These are phyloP conservation scores for Colletotrichum paranaense DNA, from an alignment of 2,329 filamentous ascomycete species.

Conservation along the genomic window DNA sequence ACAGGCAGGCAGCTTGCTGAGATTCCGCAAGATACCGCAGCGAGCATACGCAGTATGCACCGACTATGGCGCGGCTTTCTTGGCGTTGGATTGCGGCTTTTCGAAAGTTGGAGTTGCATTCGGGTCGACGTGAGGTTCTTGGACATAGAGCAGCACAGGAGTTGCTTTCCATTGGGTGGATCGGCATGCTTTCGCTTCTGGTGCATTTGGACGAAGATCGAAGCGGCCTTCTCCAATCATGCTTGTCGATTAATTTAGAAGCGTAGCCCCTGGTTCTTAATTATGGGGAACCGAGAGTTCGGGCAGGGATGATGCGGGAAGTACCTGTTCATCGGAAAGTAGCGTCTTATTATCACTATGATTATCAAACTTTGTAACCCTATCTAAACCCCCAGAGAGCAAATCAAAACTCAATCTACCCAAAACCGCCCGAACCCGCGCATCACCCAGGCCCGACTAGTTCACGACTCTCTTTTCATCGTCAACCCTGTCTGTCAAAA, in stretches of 20 bases:
- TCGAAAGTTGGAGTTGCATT: background rate
- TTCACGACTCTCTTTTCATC: background rate
- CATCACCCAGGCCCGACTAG: background rate
- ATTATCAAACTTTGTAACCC: constrained; percentile 7
- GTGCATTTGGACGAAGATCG: background rate
- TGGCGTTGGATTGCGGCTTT: background rate
- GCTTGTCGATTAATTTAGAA: constrained; percentile 27
- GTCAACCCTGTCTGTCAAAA: constrained; percentile 19
- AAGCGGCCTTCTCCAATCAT: background rate
- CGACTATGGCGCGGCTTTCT: background rate
- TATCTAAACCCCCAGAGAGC: constrained; percentile 6
- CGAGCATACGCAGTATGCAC: background rate
- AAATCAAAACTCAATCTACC: constrained; percentile 7
- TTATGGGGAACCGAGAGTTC: background rate
- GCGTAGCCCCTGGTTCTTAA: constrained; percentile 9
- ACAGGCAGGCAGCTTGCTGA: background rate
- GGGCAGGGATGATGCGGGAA: background rate
- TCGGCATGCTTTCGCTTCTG: background rate
- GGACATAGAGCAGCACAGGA: background rate
- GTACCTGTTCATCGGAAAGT: background rate
- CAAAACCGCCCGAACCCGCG: background rate
- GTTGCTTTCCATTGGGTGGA: background rate
- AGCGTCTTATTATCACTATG: background rate
- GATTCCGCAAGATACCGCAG: background rate
- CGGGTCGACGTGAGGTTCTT: background rate